Percentiles rank a stretch among this genome's conserved stretches.
Conservation (phyloP, 352 stramenopile species). For the Pythium guiyangense region DNA sequence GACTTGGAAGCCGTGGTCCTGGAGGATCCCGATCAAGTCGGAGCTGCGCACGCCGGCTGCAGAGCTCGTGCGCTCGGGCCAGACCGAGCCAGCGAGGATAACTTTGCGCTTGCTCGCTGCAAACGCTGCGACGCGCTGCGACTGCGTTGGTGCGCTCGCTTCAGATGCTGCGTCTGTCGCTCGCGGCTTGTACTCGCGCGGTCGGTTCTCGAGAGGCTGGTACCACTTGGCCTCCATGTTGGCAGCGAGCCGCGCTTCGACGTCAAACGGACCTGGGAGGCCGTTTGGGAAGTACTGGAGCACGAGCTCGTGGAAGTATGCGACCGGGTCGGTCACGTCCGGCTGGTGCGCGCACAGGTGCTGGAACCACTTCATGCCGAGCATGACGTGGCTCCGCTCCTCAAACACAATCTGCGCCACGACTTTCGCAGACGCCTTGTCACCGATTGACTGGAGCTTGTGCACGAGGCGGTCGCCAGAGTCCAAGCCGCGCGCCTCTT, state of each 20-base stretch:
- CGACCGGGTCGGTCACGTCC: constrained; percentile 35
- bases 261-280: constrained; percentile 72
- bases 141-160: constrained; percentile 6
- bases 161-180: background rate
- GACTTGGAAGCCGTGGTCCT: constrained; percentile 58
- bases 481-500: constrained; percentile 75
- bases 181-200: constrained; percentile 6
- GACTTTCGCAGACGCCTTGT: constrained; percentile 55
- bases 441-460: constrained; percentile 63
- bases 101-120: constrained; percentile 60
- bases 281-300: constrained; percentile 73
- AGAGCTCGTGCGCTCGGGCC: constrained; percentile 85
- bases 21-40: constrained; percentile 67
- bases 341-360: constrained; percentile 37
- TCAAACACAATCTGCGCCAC: constrained; percentile 79
- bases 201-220: constrained; percentile 57
- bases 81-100: constrained; percentile 67
- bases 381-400: constrained; percentile 70
- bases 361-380: constrained; percentile 81
- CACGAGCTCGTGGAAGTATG: constrained; percentile 81
- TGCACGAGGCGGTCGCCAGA: constrained; percentile 72
- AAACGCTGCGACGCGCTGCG: constrained; percentile 36
- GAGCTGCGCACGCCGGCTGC: constrained; percentile 83
- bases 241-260: constrained; percentile 56
- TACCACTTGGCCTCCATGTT: constrained; percentile 77